These are phyloP conservation scores for Tylopilus sp. DNA, from an alignment of 768 basidiomycete species.

Conservation along the genomic window DNA sequence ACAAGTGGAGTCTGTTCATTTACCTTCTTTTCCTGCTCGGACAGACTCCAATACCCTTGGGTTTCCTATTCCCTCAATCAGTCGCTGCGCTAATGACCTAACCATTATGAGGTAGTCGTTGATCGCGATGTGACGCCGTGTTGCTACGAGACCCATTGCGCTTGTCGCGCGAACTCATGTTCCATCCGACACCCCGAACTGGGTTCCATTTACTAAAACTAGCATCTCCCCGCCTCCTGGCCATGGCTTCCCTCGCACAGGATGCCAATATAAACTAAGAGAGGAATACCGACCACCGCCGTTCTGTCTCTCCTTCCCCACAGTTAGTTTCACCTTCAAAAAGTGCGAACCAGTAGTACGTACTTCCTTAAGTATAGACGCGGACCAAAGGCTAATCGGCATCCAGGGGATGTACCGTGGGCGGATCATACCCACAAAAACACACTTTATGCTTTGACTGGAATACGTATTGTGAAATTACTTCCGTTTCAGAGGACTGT, in stretches of 20 bases:
- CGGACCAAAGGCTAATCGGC: background rate
- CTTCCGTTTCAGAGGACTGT: slow-evolving; percentile 28
- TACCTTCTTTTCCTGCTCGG: too few relatives aligned
- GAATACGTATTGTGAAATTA: slow-evolving; percentile 18
- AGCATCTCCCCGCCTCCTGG: background rate
- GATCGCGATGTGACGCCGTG: too few relatives aligned
- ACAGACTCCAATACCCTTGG: background rate
- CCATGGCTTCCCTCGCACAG: slow-evolving; percentile 10
- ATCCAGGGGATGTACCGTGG: slow-evolving; percentile 4
- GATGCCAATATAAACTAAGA: background rate
- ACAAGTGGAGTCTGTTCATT: too few relatives aligned
- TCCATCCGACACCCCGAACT: background rate
- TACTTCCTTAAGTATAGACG: background rate
- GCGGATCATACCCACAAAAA: slow-evolving; percentile 22
- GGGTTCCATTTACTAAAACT: slow-evolving; percentile 13
- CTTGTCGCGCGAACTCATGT: background rate
- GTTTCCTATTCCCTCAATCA: background rate
- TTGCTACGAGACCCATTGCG: slow-evolving; percentile 27
- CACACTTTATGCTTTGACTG: background rate
- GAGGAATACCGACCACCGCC: slow-evolving; percentile 12
- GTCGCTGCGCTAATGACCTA: slow-evolving; percentile 5
- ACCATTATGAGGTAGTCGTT: too few relatives aligned
- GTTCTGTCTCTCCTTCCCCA: slow-evolving; percentile 14
- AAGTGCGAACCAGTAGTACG: background rate
- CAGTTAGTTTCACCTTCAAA: background rate